phyloP scores from a whole-genome alignment of 768 basidiomycete genomes.

The Termitomyces sp. region DNA sequence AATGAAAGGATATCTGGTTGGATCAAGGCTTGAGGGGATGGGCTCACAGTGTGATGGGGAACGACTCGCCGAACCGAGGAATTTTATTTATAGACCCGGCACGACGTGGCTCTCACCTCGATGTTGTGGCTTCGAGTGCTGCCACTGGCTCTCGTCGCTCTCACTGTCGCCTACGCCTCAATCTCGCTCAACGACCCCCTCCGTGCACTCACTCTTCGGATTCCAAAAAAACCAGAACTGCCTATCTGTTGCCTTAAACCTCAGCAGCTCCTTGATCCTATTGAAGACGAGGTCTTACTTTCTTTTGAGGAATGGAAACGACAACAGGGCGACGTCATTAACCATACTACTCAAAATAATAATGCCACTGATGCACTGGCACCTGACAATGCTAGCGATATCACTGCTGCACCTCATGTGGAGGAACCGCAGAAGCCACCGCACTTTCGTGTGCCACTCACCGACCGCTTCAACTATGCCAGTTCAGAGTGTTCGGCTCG shows the following conservation, averaged over 20 bases:
- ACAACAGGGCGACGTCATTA: slow-evolving; percentile 37
- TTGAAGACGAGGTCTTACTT: slow-evolving; percentile 64
- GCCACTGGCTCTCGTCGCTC: slow-evolving; percentile 10
- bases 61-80: not conserved
- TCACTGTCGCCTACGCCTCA: slow-evolving; percentile 12
- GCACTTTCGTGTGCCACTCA: slow-evolving; percentile 70
- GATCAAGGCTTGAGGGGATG: too few relatives aligned
- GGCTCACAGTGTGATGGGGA: not conserved
- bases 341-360: slow-evolving; percentile 29
- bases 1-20: too few relatives aligned
- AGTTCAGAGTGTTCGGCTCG: slow-evolving; percentile 90
- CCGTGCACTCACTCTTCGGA: slow-evolving; percentile 47
- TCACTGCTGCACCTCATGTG: slow-evolving; percentile 18
- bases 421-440: slow-evolving; percentile 36
- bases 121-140: slow-evolving; percentile 17
- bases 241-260: slow-evolving; percentile 72
- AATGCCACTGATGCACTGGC: slow-evolving; percentile 9
- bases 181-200: slow-evolving; percentile 57
- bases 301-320: slow-evolving; percentile 91
- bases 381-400: slow-evolving; percentile 19
- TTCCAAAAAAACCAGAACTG: slow-evolving; percentile 46
- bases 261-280: slow-evolving; percentile 39
- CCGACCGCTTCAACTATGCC: slow-evolving; percentile 94
- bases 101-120: slow-evolving; percentile 10
- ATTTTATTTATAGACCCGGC: slow-evolving; percentile 8